Evolutionary conservation across 2,329 filamentous ascomycete species (phyloP).

Genomic region (Gnomoniopsis sp.): DNA sequence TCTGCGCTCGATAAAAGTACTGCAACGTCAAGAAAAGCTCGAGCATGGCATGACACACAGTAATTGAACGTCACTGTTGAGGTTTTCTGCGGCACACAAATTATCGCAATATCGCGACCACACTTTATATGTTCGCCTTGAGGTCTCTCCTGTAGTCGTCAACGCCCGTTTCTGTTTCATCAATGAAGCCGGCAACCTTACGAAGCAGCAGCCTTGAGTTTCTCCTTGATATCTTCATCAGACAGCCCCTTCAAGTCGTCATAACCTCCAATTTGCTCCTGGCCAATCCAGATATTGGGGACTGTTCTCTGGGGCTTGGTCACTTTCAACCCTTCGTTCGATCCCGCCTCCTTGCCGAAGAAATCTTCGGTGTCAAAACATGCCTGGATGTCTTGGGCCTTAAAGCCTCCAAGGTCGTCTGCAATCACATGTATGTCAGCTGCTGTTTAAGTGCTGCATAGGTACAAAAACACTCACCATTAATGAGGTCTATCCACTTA

Average conservation of each 20-base stretch:
- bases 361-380: too few species aligned
- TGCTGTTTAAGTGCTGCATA: too few species aligned
- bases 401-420: too few species aligned
- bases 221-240: conserved; percentile 57
- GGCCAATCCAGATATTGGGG: conserved; percentile 89
- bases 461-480: too few species aligned
- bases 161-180: neutral
- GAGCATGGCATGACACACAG: too few species aligned
- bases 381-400: conserved; percentile 54
- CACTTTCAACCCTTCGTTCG: conserved; percentile 34
- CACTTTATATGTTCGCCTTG: conserved; percentile 11
- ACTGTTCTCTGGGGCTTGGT: conserved; percentile 77
- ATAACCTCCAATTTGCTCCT: conserved; percentile 95
- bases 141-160: conserved; percentile 7
- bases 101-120: neutral
- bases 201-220: conserved; percentile 41
- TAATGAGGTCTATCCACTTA: neutral
- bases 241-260: conserved; percentile 58
- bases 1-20: too few species aligned
- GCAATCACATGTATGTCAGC: too few species aligned
- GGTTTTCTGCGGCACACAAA: too few species aligned
- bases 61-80: too few species aligned
- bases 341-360: too few species aligned
- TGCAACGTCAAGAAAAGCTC: too few species aligned
- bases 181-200: conserved; percentile 27